Evolutionary conservation across 2,329 filamentous ascomycete genomes (phyloP).

Genomic region (Fusarium veterinarium): DNA sequence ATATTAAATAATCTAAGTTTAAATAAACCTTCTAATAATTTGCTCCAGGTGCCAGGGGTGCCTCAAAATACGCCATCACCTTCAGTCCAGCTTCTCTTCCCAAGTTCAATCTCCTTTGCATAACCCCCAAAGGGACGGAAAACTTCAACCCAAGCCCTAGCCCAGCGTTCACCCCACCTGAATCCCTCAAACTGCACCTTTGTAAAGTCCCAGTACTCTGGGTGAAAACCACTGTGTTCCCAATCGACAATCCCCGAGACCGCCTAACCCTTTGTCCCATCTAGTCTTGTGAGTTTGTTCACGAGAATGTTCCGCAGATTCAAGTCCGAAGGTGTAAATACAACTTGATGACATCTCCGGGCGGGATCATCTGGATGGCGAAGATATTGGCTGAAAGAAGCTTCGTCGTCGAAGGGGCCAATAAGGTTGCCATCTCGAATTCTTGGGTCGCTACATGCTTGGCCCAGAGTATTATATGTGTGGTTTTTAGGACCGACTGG

Average conservation of each 20-base stretch:
- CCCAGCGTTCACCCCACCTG: neutral
- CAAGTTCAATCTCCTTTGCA: neutral
- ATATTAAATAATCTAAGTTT: too few relatives aligned
- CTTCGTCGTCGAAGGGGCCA: slow-evolving; percentile 48
- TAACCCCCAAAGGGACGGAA: neutral
- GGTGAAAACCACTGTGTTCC: slow-evolving; percentile 42
- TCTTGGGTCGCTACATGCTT: slow-evolving; percentile 43
- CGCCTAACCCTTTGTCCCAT: slow-evolving; percentile 35
- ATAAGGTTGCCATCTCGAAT: slow-evolving; percentile 36
- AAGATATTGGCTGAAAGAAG: slow-evolving; percentile 48
- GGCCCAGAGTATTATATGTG: slow-evolving; percentile 49
- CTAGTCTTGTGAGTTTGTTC: slow-evolving; percentile 33
- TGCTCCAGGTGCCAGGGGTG: too few relatives aligned
- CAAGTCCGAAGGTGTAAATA: slow-evolving; percentile 58
- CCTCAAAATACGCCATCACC: neutral
- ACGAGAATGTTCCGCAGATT: slow-evolving; percentile 46
- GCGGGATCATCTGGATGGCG: slow-evolving; percentile 46
- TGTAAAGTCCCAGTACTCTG: slow-evolving; percentile 43
- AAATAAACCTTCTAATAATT: too few relatives aligned
- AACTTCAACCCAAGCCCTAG: neutral
- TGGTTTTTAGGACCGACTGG: slow-evolving; percentile 15
- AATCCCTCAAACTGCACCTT: slow-evolving; percentile 8
- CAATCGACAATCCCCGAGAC: slow-evolving; percentile 45
- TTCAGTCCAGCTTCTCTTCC: neutral
- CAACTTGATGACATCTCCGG: slow-evolving; percentile 33